Conservation (phyloP, 495 filamentous ascomycete genomes). For the Penicillium turbatum region DNA sequence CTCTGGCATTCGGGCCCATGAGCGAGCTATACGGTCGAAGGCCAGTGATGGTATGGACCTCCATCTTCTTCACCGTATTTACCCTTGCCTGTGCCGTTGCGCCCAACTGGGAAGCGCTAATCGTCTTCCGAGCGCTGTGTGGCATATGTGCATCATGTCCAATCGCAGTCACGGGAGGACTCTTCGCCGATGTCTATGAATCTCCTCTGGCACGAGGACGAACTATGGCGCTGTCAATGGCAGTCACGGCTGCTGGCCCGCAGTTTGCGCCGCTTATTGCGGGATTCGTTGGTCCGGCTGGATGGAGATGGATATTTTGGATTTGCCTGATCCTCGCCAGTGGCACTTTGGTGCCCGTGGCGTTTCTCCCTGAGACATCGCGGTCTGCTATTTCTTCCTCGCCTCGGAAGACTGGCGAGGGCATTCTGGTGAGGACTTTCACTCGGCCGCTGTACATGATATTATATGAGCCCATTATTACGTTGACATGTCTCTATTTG, state of each 20-base stretch:
- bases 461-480: too few relatives aligned
- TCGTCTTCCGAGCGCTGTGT: constrained; percentile 48
- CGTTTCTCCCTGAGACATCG: too few relatives aligned
- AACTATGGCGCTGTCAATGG: constrained; percentile 69
- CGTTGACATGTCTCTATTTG: too few relatives aligned
- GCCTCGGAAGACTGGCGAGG: background rate
- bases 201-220: constrained; percentile 70
- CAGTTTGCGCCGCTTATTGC: constrained; percentile 61
- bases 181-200: constrained; percentile 68
- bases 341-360: constrained; percentile 42
- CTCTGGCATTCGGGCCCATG: constrained; percentile 44
- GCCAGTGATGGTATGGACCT: background rate
- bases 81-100: constrained; percentile 69
- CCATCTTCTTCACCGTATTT: constrained; percentile 35
- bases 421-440: too few relatives aligned
- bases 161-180: constrained; percentile 60
- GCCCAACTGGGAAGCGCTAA: constrained; percentile 55
- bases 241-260: constrained; percentile 76
- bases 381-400: constrained; percentile 21
- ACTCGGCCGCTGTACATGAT: too few relatives aligned
- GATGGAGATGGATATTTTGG: constrained; percentile 90
- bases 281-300: constrained; percentile 63
- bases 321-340: constrained; percentile 66
- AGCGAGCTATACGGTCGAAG: background rate
- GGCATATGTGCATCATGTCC: too few relatives aligned